Base-by-base conservation (phyloP, 768 basidiomycete species). In the Cystobasidium onofrii region DNA sequence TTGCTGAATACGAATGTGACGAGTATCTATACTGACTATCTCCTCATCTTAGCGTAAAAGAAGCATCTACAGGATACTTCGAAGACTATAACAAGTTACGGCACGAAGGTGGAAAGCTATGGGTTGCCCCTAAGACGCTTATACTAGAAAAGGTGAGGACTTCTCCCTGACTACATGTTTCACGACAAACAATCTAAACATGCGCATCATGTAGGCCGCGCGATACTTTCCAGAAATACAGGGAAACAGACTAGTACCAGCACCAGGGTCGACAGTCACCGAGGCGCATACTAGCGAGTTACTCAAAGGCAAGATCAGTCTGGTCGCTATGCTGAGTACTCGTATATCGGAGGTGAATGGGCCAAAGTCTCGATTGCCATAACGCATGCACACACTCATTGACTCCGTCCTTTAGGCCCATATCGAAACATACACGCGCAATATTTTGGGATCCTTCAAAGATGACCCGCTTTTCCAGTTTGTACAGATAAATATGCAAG, bases 81-180 rank as follows among this genome's bases (percentile, higher is more conserved):
- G 85, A 89, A 65, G 95, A 97, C 80, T 84, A 88, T 46, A 90
- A 90, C 78, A 87, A 88, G 79, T 89, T 90, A 0, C 84, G 89
- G 64, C 85, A 85, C 52, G 86, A 92, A 77, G 93, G 92, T 18
- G 95, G 95, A 18, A 98, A 98, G 83, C 89, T 90, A 10, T 98
- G 92, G 92, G 86, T 92, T 64, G 93, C 92, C 13, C 94, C 93
- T 0, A 87, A 85, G 25, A 89, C 90, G 25, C 84, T 97, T 77
- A 92, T 98, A 75, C 87, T 88, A 33, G 90, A 92, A 83, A 91
- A 95, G 76, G 94, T 94, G 79, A 77, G 73, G 41, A 25, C 6
- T 39, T 43, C 4, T 25, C 6, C 34, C 20, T 9, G 25, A 20
- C 46, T 18, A 15, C 41, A 13, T 23, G 6, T 65, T 27, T 20